phyloP scores from a whole-genome alignment of 2,329 filamentous ascomycete species.

The Nemania diffusa region DNA sequence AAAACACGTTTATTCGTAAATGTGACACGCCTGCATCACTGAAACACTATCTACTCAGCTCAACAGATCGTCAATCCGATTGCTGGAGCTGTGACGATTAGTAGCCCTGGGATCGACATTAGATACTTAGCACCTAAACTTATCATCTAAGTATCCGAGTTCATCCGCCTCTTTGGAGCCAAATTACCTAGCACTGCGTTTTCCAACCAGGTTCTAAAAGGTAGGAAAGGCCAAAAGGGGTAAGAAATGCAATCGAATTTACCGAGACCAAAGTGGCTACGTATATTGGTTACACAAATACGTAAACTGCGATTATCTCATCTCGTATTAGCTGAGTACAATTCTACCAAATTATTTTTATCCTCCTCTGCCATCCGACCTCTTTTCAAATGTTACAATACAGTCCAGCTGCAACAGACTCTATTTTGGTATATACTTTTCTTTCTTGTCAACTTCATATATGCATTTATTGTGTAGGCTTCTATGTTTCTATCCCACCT shows the following conservation, averaged over 20 bases:
- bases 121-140: not conserved
- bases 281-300: slow-evolving; percentile 13
- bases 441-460: too few species aligned
- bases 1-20: not conserved
- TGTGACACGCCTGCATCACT: not conserved
- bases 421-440: not conserved
- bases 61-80: slow-evolving; percentile 4
- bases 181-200: not conserved
- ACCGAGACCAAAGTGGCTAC: not conserved
- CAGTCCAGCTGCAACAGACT: too few species aligned
- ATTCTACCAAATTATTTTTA: not conserved
- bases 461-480: too few species aligned
- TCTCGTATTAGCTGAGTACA: slow-evolving; percentile 3
- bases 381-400: not conserved
- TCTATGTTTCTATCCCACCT: too few species aligned
- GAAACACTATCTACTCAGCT: not conserved
- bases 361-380: not conserved
- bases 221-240: slow-evolving; percentile 7
- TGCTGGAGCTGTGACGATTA: slow-evolving; percentile 7
- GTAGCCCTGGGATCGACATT: slow-evolving; percentile 18
- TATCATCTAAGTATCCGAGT: too few species aligned
- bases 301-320: not conserved
- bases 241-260: slow-evolving; percentile 14
- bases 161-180: slow-evolving; percentile 7
- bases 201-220: not conserved